Evolutionary conservation across 805 yeast genomes (phyloP).

Genomic region (Ogataea henricii): DNA sequence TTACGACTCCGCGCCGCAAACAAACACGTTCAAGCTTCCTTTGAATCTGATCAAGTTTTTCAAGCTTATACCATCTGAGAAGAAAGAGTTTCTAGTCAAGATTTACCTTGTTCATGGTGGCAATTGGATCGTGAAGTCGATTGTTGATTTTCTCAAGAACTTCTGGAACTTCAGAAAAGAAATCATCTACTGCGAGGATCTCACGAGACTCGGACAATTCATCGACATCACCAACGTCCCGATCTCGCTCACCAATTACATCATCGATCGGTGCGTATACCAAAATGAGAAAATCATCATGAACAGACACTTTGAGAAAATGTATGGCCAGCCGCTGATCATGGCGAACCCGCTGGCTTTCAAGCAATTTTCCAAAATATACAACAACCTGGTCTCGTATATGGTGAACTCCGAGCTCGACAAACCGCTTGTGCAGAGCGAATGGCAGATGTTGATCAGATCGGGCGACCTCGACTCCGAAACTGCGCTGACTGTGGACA

Average conservation of each 20-base stretch:
- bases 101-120: conserved; percentile 80
- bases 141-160: conserved; percentile 69
- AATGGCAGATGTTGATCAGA: conserved; percentile 34
- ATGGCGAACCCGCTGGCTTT: conserved; percentile 26
- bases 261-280: conserved; percentile 54
- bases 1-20: conserved; percentile 28
- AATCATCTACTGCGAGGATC: conserved; percentile 38
- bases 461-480: conserved; percentile 29
- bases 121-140: conserved; percentile 81
- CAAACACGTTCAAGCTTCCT: conserved; percentile 27
- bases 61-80: conserved; percentile 56
- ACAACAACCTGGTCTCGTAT: conserved; percentile 37
- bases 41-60: conserved; percentile 43
- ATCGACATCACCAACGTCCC: conserved; percentile 78
- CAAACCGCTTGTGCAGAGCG: conserved; percentile 21
- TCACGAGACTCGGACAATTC: conserved; percentile 42
- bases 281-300: conserved; percentile 53
- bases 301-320: conserved; percentile 42
- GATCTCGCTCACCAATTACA: conserved; percentile 73
- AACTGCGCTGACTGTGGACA: conserved; percentile 40
- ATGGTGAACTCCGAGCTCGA: conserved; percentile 31
- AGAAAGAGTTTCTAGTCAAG: conserved; percentile 56
- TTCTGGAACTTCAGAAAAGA: conserved; percentile 38
- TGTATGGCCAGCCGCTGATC: conserved; percentile 36
- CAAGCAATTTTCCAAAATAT: conserved; percentile 34